Evolutionary conservation across 2,329 filamentous ascomycete species (phyloP), one percentile per base, ranked within the genome.

Genomic region (Alternaria longipes): DNA sequence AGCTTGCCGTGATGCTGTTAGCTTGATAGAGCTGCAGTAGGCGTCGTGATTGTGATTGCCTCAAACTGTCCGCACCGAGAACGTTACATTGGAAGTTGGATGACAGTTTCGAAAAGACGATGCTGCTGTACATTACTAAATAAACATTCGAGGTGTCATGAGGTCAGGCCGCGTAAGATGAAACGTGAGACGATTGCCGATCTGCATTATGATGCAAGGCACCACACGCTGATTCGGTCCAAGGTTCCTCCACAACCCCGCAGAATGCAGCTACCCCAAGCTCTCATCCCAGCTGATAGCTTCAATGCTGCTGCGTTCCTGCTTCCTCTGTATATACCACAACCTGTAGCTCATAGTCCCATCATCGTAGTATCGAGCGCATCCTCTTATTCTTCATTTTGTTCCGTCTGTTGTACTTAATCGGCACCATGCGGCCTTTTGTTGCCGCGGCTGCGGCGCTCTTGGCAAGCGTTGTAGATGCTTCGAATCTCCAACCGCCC

Each of bases 401-500:
- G 34, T 30, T 42, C 3, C 36, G 38, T 36, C 18, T 8, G 42
- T 38, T 52, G 41, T 30, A 8, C 41, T 57, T 26, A 14, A 47
- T 41, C 56, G 40, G 58, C 60, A 62, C 68, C 55, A 80, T 80
- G 78, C 72, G 70, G 18, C 59, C 60, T 9, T 56, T 70, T 64
- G 52, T 42, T 56, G 50, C 73, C 46, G 57, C 66, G 24, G 61
- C 67, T 46, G 68, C 69, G 32, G 68, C 72, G 71, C 73, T 83
- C 60, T 80, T 84, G 74, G 79, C 79, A 67, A 74, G 77, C 68
- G 70, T 81, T 55, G 75, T 75, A 57, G 71, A 79, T 49, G 84
- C 85, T 22, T 88, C 86, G 16, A 82, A 78, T 30, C 80, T 89
- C 52, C 84, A 82, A 30, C 87, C 87, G 56, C 82, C 83, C 12